A percentile compares a stretch with the other conserved stretches of the same genome.
phyloP scores from a whole-genome alignment of 1,139 yeast genomes.

The Nakaseomyces glabratus region DNA sequence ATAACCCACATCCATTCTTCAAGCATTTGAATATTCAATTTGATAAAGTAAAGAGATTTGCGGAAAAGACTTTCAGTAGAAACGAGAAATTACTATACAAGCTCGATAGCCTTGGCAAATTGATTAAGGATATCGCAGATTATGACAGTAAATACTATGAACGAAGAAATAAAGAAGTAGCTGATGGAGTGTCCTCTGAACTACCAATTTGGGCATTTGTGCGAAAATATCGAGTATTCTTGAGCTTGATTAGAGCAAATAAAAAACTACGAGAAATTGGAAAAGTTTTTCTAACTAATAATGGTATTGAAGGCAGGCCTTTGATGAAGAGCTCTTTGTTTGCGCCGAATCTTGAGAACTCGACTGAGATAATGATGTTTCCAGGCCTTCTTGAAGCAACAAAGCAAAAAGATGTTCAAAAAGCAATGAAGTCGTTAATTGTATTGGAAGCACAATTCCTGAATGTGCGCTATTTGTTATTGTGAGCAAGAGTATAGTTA shows the following conservation, averaged over 20 bases:
- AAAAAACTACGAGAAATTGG: slow-evolving; percentile 47
- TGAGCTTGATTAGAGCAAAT: slow-evolving; percentile 48
- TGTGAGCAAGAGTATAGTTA: no score
- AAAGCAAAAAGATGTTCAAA: slow-evolving; percentile 27
- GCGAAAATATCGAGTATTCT: slow-evolving; percentile 49
- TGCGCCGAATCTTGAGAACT: slow-evolving; percentile 34
- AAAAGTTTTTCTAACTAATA: slow-evolving; percentile 30
- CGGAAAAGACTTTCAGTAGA: slow-evolving; percentile 7
- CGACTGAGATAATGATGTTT: slow-evolving; percentile 29
- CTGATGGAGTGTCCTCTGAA: slow-evolving; percentile 44
- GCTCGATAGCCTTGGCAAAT: slow-evolving; percentile 12
- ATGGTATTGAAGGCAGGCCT: slow-evolving; percentile 31
- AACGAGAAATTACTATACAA: slow-evolving; percentile 15
- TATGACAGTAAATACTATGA: slow-evolving; percentile 21
- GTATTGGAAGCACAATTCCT: slow-evolving; percentile 21
- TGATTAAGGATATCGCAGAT: slow-evolving; percentile 11
- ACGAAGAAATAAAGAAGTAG: slow-evolving; percentile 29
- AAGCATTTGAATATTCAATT: slow-evolving; percentile 12
- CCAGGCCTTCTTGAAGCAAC: slow-evolving; percentile 38
- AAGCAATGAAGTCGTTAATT: slow-evolving; percentile 25
- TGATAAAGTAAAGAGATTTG: neutral
- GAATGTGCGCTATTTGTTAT: slow-evolving; percentile 14
- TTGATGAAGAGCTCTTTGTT: slow-evolving; percentile 40
- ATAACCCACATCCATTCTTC: slow-evolving; percentile 31
- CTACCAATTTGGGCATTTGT: slow-evolving; percentile 62